These are phyloP conservation scores for Clonostachys rhizophaga DNA, from an alignment of 2,329 filamentous ascomycete species.

Conservation along the genomic window DNA sequence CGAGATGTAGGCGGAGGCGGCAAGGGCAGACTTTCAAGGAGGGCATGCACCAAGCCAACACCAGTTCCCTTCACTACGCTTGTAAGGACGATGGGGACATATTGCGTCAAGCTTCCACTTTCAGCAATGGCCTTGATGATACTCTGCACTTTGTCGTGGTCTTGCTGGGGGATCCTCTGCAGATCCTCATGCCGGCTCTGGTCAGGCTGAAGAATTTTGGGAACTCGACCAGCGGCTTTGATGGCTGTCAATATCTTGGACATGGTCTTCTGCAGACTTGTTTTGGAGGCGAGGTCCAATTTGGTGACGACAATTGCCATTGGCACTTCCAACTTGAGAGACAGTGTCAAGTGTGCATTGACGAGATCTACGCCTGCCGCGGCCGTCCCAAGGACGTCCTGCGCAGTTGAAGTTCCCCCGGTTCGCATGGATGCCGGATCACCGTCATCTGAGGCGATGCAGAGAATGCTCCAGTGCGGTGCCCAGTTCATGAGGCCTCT, in stretches of 20 bases:
- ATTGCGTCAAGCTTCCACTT: slow-evolving; percentile 32
- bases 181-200: slow-evolving; percentile 41
- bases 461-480: slow-evolving; percentile 88
- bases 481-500: slow-evolving; percentile 92
- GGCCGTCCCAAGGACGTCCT: slow-evolving; percentile 44
- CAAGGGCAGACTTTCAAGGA: slow-evolving; percentile 72
- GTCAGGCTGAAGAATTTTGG: slow-evolving; percentile 64
- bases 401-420: slow-evolving; percentile 40
- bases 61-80: slow-evolving; percentile 83
- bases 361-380: slow-evolving; percentile 65
- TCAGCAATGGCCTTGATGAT: slow-evolving; percentile 46
- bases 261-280: slow-evolving; percentile 64
- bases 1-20: slow-evolving; percentile 48
- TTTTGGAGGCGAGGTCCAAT: slow-evolving; percentile 76
- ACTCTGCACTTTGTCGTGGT: slow-evolving; percentile 53
- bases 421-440: slow-evolving; percentile 27
- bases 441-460: slow-evolving; percentile 75
- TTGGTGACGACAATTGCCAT: slow-evolving; percentile 86
- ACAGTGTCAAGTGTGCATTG: slow-evolving; percentile 78
- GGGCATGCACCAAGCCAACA: slow-evolving; percentile 74
- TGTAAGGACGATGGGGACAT: slow-evolving; percentile 82
- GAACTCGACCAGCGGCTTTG: slow-evolving; percentile 70
- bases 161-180: slow-evolving; percentile 47
- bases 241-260: slow-evolving; percentile 70
- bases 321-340: slow-evolving; percentile 73